These are phyloP conservation scores for Cutaneotrichosporon cavernicola DNA, from an alignment of 1,284 basidiomycete genomes.

Conservation along the genomic window DNA sequence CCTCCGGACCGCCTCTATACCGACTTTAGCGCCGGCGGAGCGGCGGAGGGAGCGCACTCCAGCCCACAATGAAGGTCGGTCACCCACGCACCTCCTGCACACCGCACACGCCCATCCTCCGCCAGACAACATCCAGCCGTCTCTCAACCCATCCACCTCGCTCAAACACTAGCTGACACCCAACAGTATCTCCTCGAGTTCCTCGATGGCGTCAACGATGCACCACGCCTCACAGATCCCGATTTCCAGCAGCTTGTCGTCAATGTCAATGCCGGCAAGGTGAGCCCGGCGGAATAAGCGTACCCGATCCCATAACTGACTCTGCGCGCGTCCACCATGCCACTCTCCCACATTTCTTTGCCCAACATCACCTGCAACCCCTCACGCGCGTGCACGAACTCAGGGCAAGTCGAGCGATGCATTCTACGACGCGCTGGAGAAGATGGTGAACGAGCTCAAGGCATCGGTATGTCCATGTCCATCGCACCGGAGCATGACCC, in stretches of 20 bases:
- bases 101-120: not conserved
- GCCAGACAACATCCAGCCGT: not conserved
- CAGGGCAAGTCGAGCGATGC: conserved; percentile 68
- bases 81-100: conserved; percentile 2
- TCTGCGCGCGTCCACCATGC: not conserved
- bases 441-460: conserved; percentile 76
- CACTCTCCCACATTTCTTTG: not conserved
- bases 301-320: conserved; percentile 13
- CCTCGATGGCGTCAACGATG: conserved; percentile 50
- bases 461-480: conserved; percentile 62
- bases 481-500: not conserved
- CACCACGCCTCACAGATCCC: conserved; percentile 48
- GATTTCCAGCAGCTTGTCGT: conserved; percentile 52
- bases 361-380: not conserved
- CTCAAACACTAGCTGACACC: conserved; percentile 25
- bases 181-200: conserved; percentile 54
- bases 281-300: conserved; percentile 31
- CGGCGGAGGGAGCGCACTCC: conserved; percentile 16
- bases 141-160: not conserved
- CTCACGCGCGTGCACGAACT: not conserved
- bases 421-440: conserved; percentile 88
- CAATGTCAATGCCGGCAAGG: conserved; percentile 53
- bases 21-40: conserved; percentile 16
- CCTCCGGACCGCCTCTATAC: not conserved
- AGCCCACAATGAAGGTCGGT: conserved; percentile 45